Conservation (phyloP, 352 stramenopile genomes). For the Phytopythium boreale region DNA sequence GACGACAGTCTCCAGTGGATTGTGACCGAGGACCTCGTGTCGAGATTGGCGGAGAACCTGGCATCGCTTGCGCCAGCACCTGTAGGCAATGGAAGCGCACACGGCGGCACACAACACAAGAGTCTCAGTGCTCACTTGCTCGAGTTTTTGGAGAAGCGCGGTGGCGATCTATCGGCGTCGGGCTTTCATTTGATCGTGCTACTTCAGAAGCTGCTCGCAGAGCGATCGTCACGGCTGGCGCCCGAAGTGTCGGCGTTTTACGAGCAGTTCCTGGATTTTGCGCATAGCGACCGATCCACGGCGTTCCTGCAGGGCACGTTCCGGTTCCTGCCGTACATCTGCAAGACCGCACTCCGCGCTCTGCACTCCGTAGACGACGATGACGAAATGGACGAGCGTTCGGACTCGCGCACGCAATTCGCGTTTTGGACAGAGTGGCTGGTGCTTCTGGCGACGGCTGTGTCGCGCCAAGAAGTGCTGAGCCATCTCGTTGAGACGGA, state of each 20-base stretch:
- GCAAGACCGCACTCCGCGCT: constrained; percentile 39
- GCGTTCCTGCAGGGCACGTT: constrained; percentile 38
- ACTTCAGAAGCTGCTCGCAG: constrained; percentile 28
- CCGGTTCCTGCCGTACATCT: constrained; percentile 58
- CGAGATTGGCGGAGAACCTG: constrained; percentile 24
- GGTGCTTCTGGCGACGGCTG: constrained; percentile 30
- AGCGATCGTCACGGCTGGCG: background rate
- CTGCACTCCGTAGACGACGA: constrained; percentile 15
- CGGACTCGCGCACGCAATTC: constrained; percentile 11
- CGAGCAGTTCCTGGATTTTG: constrained; percentile 34
- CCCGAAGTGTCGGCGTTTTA: constrained; percentile 23
- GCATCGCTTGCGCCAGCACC: constrained; percentile 2
- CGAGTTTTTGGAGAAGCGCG: constrained; percentile 26
- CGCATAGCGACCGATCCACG: constrained; percentile 17
- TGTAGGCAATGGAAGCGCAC: constrained; percentile 11
- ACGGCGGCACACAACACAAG: background rate
- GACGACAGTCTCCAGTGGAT: constrained; percentile 69
- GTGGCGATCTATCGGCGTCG: constrained; percentile 32
- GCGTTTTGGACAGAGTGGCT: constrained; percentile 54
- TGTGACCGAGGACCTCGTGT: constrained; percentile 46
- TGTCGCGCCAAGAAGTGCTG: constrained; percentile 51
- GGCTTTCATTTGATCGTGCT: constrained; percentile 46
- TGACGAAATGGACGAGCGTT: constrained; percentile 11
- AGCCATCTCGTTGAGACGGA: constrained; percentile 55
- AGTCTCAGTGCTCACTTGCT: constrained; percentile 21